A percentile compares a stretch with the other conserved stretches of the same genome.
Evolutionary conservation across 768 basidiomycete genomes (phyloP).

Genomic region (Phaffia tasmanica): DNA sequence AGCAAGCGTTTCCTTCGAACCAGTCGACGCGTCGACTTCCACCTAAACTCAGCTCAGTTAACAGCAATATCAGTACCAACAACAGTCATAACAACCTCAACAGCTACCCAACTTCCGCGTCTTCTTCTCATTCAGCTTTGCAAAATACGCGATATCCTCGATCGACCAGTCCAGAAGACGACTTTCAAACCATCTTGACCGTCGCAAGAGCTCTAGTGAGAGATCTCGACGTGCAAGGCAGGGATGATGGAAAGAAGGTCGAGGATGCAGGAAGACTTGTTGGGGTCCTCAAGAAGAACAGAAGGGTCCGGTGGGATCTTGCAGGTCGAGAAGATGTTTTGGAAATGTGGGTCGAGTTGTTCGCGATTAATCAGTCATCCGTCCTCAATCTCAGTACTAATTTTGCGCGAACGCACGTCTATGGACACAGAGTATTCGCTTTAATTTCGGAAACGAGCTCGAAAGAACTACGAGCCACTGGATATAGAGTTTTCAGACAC

Average conservation of each 20-base stretch:
- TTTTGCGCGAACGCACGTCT: background rate
- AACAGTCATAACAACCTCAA: background rate
- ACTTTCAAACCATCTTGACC: slow-evolving; percentile 14
- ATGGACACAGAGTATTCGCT: slow-evolving; percentile 3
- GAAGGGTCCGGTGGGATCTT: slow-evolving; percentile 66
- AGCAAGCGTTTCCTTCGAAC: slow-evolving; percentile 10
- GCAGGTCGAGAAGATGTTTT: slow-evolving; percentile 53
- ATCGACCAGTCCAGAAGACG: slow-evolving; percentile 3
- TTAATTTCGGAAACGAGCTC: slow-evolving; percentile 29
- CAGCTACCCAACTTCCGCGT: background rate
- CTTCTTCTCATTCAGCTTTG: background rate
- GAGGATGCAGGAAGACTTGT: slow-evolving; percentile 27
- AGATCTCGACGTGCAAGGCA: slow-evolving; percentile 26
- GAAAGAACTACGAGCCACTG: slow-evolving; percentile 63
- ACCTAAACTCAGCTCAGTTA: background rate
- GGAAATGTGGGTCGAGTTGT: slow-evolving; percentile 52
- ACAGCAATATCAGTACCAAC: background rate
- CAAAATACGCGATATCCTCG: background rate
- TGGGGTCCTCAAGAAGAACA: slow-evolving; percentile 46
- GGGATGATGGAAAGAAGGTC: slow-evolving; percentile 23
- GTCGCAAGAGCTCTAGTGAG: slow-evolving; percentile 19
- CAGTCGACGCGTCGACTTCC: slow-evolving; percentile 4
- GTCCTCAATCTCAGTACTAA: background rate
- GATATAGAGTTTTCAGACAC: slow-evolving; percentile 52
- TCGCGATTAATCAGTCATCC: background rate